These are phyloP conservation scores for Leishmania braziliensis DNA, from an alignment of 208 protist species.

Conservation along the genomic window DNA sequence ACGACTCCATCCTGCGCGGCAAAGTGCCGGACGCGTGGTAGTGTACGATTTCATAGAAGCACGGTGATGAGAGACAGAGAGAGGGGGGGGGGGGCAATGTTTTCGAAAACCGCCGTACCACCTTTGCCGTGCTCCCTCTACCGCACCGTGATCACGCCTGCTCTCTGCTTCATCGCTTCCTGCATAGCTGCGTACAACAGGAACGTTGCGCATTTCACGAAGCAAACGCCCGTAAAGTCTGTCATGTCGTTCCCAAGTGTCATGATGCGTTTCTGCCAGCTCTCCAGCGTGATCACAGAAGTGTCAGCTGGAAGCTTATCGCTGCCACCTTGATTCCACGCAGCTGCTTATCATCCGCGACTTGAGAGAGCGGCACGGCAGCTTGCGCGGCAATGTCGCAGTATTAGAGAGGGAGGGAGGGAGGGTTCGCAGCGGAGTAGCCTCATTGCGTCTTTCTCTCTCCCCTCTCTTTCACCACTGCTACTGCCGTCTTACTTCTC, in stretches of 20 bases:
- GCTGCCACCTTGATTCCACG: neutral
- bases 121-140: neutral
- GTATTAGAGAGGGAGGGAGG: neutral
- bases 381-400: too few species aligned
- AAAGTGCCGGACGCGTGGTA: constrained; percentile 13
- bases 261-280: neutral
- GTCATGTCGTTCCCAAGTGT: neutral
- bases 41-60: neutral
- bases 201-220: neutral
- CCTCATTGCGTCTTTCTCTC: too few species aligned
- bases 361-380: neutral
- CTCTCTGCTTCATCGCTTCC: neutral
- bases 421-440: neutral
- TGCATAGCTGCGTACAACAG: neutral
- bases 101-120: neutral
- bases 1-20: constrained; percentile 71
- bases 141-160: neutral
- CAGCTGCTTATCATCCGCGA: neutral
- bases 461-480: neutral
- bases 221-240: neutral
- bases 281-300: neutral
- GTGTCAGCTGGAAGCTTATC: neutral
- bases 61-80: neutral
- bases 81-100: neutral
- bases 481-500: neutral